phyloP scores from a whole-genome alignment of 495 filamentous ascomycete genomes.

The Aspergillus egyptiacus region DNA sequence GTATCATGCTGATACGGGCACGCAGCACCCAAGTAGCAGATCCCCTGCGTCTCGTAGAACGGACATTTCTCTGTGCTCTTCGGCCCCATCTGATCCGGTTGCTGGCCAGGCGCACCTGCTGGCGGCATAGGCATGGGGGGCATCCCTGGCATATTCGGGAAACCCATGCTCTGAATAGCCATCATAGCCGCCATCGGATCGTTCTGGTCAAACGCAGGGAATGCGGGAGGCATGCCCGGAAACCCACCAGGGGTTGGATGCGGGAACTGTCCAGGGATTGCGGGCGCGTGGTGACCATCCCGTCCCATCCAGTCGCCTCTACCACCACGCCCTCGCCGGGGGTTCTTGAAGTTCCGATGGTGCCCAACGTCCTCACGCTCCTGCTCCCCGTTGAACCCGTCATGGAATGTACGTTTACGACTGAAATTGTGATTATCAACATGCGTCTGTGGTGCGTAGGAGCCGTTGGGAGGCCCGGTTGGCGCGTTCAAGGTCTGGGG shows the following conservation, averaged over 20 bases:
- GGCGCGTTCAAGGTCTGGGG: conserved; percentile 32
- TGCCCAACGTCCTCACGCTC: conserved; percentile 38
- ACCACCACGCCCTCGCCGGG: conserved; percentile 59
- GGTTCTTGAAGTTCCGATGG: conserved; percentile 63
- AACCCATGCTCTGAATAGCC: conserved; percentile 63
- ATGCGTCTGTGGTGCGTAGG: conserved; percentile 19
- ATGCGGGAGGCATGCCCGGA: conserved; percentile 43
- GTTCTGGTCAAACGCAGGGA: conserved; percentile 54
- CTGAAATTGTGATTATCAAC: conserved; percentile 18
- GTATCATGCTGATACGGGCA: conserved; percentile 85
- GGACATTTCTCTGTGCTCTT: conserved; percentile 59
- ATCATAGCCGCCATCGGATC: conserved; percentile 66
- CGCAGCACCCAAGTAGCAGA: conserved; percentile 67
- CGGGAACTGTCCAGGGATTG: conserved; percentile 25
- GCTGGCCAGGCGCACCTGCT: conserved; percentile 22
- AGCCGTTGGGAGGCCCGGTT: conserved; percentile 27
- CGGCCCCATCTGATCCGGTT: conserved; percentile 27
- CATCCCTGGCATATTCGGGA: conserved; percentile 53
- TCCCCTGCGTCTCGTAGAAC: conserved; percentile 86
- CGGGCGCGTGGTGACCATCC: conserved; percentile 19
- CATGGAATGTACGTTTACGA: conserved; percentile 56
- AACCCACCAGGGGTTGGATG: conserved; percentile 34
- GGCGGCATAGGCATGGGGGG: conserved; percentile 42
- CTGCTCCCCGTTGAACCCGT: conserved; percentile 51
- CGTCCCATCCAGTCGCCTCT: conserved; percentile 45